These are phyloP conservation scores for Colletotrichum zoysiae DNA, from an alignment of 2,329 filamentous ascomycete genomes.

Conservation along the genomic window DNA sequence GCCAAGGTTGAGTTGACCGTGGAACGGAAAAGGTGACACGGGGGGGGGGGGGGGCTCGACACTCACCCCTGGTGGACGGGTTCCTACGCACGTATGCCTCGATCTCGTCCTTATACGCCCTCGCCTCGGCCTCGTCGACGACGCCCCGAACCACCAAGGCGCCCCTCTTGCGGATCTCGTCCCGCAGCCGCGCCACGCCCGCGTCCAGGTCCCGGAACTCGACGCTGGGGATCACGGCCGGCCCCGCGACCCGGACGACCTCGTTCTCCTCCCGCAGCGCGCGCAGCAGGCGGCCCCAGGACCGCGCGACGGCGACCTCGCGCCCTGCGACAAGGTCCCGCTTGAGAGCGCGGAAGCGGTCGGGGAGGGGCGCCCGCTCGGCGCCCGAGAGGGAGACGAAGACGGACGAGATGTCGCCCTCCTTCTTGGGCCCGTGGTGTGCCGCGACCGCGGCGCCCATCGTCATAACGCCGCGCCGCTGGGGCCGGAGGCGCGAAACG, in stretches of 20 bases:
- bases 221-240: constrained; percentile 65
- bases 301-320: constrained; percentile 59
- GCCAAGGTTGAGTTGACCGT: not conserved
- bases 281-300: constrained; percentile 63
- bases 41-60: not conserved
- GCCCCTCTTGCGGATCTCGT: constrained; percentile 71
- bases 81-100: constrained; percentile 76
- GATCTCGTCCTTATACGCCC: constrained; percentile 73
- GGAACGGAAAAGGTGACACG: not conserved
- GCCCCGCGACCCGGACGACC: constrained; percentile 58
- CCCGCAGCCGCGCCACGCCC: constrained; percentile 52
- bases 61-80: constrained; percentile 65
- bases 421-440: constrained; percentile 56
- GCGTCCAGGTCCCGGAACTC: constrained; percentile 60
- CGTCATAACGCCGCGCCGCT: constrained; percentile 35
- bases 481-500: not conserved
- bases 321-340: constrained; percentile 62
- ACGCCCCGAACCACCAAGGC: constrained; percentile 75
- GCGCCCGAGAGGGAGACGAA: constrained; percentile 70
- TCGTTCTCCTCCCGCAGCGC: constrained; percentile 62
- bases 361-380: constrained; percentile 61
- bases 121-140: constrained; percentile 71
- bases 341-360: constrained; percentile 69
- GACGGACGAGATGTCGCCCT: constrained; percentile 73
- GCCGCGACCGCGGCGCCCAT: constrained; percentile 7